Conservation (phyloP, 495 filamentous ascomycete species). For the Patellaria atrata region DNA sequence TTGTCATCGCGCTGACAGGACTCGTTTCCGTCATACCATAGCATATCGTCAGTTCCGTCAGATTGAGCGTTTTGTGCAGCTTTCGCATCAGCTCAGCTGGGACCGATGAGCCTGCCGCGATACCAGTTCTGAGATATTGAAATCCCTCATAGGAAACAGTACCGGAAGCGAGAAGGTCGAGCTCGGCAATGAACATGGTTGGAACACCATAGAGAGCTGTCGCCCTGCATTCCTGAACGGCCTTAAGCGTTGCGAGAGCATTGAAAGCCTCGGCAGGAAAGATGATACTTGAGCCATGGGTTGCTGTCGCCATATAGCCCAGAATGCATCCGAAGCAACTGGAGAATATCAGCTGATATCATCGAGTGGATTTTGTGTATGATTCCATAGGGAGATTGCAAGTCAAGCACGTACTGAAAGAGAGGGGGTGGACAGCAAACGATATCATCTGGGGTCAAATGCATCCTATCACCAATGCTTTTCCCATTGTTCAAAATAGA, state of each 20-base stretch:
- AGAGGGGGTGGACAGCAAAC: constrained; percentile 79
- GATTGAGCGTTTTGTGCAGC: constrained; percentile 58
- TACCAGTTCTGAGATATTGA: constrained; percentile 65
- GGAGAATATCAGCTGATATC: neutral
- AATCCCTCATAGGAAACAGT: constrained; percentile 44
- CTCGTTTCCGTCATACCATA: constrained; percentile 98
- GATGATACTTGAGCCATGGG: constrained; percentile 66
- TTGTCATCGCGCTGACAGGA: constrained; percentile 85
- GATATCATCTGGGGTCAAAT: constrained; percentile 52
- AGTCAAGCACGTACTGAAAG: constrained; percentile 42
- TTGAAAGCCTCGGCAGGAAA: constrained; percentile 84
- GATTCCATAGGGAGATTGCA: neutral
- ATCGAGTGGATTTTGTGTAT: constrained; percentile 3
- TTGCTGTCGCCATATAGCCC: constrained; percentile 88
- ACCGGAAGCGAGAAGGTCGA: constrained; percentile 52
- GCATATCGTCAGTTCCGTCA: constrained; percentile 82
- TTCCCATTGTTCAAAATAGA: constrained; percentile 83
- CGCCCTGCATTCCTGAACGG: constrained; percentile 59
- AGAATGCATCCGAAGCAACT: constrained; percentile 78
- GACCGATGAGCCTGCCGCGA: constrained; percentile 77
- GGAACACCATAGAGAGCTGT: constrained; percentile 88
- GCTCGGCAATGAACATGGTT: constrained; percentile 89
- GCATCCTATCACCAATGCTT: constrained; percentile 71
- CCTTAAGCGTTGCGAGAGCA: constrained; percentile 51
- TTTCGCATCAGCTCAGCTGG: constrained; percentile 74